Evolutionary conservation across 192 early-diverging fungal species (phyloP).

Genomic region (Rhizoclosmatium globosum): DNA sequence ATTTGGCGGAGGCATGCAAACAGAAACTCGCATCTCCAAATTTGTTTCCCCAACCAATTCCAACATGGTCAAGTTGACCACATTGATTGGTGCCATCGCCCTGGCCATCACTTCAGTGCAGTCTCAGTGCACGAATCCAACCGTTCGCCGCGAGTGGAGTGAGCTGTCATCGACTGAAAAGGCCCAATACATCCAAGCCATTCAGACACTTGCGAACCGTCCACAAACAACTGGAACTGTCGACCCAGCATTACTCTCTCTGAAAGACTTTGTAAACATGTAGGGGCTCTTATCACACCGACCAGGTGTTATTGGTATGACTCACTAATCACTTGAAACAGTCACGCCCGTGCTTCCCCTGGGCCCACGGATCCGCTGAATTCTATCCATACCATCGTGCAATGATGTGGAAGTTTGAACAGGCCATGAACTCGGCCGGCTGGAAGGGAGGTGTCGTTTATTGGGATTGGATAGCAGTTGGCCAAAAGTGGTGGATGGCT

Average conservation of each 20-base stretch:
- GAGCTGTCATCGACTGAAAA: background rate
- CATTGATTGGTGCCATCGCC: background rate
- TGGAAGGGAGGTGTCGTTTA: background rate
- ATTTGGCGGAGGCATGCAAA: no score
- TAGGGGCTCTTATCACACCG: background rate
- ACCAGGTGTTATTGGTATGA: background rate
- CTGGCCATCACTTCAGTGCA: background rate
- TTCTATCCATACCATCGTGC: constrained; percentile 33
- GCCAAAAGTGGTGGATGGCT: constrained; percentile 25
- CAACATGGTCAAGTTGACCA: no score
- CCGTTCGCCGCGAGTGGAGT: constrained; percentile 2
- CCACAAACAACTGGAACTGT: background rate
- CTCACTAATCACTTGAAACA: background rate
- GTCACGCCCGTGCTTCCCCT: constrained; percentile 15
- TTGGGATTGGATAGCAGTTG: constrained; percentile 28
- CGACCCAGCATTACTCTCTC: background rate
- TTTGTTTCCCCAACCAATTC: no score
- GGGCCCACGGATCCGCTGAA: constrained; percentile 28
- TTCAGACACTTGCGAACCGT: background rate
- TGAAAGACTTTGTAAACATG: constrained; percentile 21
- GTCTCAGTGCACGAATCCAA: background rate
- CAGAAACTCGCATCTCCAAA: no score
- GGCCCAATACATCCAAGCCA: constrained; percentile 5
- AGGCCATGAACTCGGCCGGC: constrained; percentile 6
- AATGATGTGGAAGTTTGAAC: constrained; percentile 26